phyloP scores from a whole-genome alignment of 2,329 filamentous ascomycete genomes.

The Ophiobolus disseminans region DNA sequence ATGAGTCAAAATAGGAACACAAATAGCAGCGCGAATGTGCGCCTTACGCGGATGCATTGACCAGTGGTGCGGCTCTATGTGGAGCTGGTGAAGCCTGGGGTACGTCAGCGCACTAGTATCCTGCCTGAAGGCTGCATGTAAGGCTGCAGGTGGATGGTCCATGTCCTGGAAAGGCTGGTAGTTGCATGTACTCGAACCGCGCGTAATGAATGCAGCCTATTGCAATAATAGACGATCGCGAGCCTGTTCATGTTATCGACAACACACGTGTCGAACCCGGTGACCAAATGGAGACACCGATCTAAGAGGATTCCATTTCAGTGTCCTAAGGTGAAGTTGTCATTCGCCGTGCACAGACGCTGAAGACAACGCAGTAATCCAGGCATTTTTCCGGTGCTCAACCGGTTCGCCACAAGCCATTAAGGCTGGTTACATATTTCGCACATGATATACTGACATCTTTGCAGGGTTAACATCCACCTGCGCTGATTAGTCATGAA shows the following conservation, averaged over 20 bases:
- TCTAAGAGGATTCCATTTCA: no score
- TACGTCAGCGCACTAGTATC: background rate
- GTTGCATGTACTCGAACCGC: background rate
- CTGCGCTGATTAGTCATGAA: constrained; percentile 4
- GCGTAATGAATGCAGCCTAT: background rate
- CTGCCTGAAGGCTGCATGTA: background rate
- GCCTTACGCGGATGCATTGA: background rate
- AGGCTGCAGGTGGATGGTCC: background rate
- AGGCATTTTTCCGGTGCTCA: no score
- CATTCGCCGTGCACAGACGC: no score
- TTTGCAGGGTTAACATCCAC: constrained; percentile 6
- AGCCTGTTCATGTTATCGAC: no score
- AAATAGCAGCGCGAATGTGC: background rate
- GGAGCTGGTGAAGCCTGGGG: background rate
- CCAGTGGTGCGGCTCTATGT: background rate
- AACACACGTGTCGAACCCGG: no score
- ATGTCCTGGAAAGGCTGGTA: background rate
- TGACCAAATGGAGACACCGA: no score
- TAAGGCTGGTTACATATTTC: background rate
- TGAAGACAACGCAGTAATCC: no score
- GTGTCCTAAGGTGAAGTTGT: no score
- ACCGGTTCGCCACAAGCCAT: background rate
- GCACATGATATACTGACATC: constrained; percentile 10
- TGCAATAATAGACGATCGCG: no score
- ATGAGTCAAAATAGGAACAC: no score